Evolutionary conservation across 495 filamentous ascomycete species (phyloP).

Genomic region (Neurospora sp.): DNA sequence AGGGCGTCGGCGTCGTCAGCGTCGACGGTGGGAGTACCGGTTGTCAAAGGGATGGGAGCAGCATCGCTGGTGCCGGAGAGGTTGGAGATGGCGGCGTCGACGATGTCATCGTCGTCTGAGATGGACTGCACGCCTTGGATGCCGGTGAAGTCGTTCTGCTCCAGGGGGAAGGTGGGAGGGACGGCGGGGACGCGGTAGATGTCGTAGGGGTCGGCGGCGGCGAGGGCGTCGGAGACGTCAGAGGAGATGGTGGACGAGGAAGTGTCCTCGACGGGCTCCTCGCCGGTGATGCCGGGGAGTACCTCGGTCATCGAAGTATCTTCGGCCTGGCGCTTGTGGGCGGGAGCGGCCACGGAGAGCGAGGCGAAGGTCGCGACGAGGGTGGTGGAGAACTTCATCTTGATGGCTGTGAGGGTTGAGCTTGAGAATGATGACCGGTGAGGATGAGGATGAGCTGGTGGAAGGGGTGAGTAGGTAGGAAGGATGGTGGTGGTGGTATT

Average conservation of each 20-base stretch:
- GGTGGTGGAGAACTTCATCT: neutral
- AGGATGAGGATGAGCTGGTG: neutral
- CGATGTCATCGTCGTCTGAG: neutral
- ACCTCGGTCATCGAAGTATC: neutral
- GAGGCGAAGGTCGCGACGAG: neutral
- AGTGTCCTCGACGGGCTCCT: neutral
- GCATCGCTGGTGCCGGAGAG: neutral
- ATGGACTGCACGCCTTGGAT: neutral
- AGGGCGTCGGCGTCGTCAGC: neutral
- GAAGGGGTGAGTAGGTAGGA: neutral
- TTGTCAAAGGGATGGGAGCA: neutral
- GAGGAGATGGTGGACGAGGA: neutral
- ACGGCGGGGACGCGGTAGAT: neutral
- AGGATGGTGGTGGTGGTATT: neutral
- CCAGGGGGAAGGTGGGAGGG: neutral
- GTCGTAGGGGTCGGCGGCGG: neutral
- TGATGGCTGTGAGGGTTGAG: neutral
- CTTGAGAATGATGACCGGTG: neutral
- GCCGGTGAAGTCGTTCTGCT: neutral
- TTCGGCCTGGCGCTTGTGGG: neutral
- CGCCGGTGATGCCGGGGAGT: neutral
- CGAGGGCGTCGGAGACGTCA: neutral
- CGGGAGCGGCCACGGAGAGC: neutral
- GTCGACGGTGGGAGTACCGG: neutral
- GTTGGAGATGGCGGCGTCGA: neutral